These are phyloP conservation scores for Carex littledalei DNA, from an alignment of 176 grass and related monocot genomes.

Conservation along the genomic window DNA sequence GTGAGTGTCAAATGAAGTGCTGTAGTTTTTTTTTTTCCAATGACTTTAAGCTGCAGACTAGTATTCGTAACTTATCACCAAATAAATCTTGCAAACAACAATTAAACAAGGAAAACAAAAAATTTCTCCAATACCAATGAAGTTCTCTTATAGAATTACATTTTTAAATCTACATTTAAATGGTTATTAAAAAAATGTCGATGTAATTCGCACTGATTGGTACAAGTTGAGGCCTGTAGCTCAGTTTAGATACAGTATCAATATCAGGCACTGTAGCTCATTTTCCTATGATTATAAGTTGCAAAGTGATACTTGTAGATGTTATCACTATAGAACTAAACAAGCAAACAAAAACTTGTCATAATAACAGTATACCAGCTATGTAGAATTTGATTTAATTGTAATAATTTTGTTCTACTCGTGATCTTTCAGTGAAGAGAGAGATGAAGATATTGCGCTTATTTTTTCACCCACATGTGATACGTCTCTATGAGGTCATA, in stretches of 20 bases:
- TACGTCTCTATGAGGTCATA: slow-evolving; percentile 93
- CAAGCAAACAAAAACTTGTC: background rate
- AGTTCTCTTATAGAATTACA: background rate
- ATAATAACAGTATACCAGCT: background rate
- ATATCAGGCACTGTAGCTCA: background rate
- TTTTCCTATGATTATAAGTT: background rate
- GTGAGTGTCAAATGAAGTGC: background rate
- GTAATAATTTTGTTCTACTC: background rate
- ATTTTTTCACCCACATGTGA: slow-evolving; percentile 94
- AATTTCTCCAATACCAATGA: background rate
- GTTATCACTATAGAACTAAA: background rate
- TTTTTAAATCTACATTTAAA: background rate
- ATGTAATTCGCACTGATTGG: background rate
- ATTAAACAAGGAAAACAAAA: background rate
- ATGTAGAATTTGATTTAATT: background rate
- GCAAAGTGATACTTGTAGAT: background rate
- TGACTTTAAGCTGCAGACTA: background rate
- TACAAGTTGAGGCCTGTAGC: background rate
- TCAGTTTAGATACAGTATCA: background rate
- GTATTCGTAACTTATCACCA: background rate
- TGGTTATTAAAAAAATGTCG: background rate
- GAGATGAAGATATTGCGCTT: slow-evolving; percentile 92
- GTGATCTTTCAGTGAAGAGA: slow-evolving; percentile 54
- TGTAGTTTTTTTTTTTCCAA: background rate
- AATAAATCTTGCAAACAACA: background rate